phyloP scores from a whole-genome alignment of 495 filamentous ascomycete species.

The Podospora didyma region DNA sequence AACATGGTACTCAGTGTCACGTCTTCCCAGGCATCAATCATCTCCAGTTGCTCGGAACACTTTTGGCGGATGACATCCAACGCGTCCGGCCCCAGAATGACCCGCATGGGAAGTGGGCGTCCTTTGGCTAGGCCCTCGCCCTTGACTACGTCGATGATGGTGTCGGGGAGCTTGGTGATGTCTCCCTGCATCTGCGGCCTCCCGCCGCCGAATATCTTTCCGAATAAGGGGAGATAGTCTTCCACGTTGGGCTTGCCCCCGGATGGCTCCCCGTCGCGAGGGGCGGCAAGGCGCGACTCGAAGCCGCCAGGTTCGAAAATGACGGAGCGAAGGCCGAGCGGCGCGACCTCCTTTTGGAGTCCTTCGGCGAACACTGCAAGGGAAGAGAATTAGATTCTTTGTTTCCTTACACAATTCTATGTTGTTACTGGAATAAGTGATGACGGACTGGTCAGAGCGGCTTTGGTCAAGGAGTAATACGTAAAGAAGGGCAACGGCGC shows the following conservation, averaged over 20 bases:
- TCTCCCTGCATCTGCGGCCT: conserved; percentile 5
- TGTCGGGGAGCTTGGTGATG: conserved; percentile 13
- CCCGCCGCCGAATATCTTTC: background rate
- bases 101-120: conserved; percentile 8
- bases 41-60: conserved; percentile 13
- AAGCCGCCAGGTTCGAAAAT: conserved; percentile 22
- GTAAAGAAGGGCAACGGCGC: conserved; percentile 7
- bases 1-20: conserved; percentile 11
- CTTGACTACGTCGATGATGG: conserved; percentile 18
- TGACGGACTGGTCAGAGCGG: conserved; percentile 16
- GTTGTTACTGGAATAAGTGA: no score
- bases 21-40: conserved; percentile 15
- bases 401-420: no score
- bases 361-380: conserved; percentile 18
- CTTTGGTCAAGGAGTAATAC: conserved; percentile 16
- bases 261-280: background rate
- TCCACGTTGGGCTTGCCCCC: conserved; percentile 5
- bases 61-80: conserved; percentile 12
- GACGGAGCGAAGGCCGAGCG: conserved; percentile 13
- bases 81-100: conserved; percentile 13
- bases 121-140: conserved; percentile 11
- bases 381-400: no score
- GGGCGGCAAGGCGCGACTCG: conserved; percentile 7
- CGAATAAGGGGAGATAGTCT: conserved; percentile 15
- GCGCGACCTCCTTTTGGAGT: conserved; percentile 15